Evolutionary conservation across 495 filamentous ascomycete genomes (phyloP), one percentile per base, ranked within the genome.

Genomic region (Penicillium desertorum): DNA sequence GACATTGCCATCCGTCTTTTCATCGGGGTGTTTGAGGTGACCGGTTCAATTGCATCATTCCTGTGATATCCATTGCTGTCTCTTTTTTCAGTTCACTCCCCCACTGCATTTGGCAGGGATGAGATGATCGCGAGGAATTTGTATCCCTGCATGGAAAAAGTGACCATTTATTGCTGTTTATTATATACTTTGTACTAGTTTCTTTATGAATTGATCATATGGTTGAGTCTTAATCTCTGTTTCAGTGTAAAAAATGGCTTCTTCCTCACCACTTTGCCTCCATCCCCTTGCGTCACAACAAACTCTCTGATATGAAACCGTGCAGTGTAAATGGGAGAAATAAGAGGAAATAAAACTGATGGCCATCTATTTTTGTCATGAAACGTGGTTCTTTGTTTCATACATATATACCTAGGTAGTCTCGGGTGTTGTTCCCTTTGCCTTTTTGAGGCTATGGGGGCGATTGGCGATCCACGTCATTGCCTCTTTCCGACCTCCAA

Each of bases 41-140:
- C 59, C 60, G 62, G 56, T 71, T 62, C 56, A 46, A 63, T 71
- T 71, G 68, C 61, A 71, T 71, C 51, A 60, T 62, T 67, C 53
- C 63, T 67, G 68, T 74, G 75, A 75, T 75, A 75, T 78, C 74
- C 69, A 68, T 76, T 76, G 75, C 73, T 64, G 46, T 69, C 44
- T 71, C 29, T 61, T 65, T 69, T 71, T 64, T 53, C 69, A 65
- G 62, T 59, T 55, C 53, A 55, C 67, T 62, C 48, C 56, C 62
- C 54, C 47, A 43, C 44, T 62, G 60, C 57, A 62, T 58, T 22
- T 65, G 62, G 61, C 67, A 71, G 70, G 70, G 66, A 73, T 69
- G 70, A 77, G 73, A 72, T 70, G 70, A 73, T 75, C 67, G 62
- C 64, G 57, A 63, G 62, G 62, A 62, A 65, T 62, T 57, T 58